These are phyloP conservation scores for Quercus wislizeni DNA, from an alignment of 306 rosid species.

Conservation along the genomic window DNA sequence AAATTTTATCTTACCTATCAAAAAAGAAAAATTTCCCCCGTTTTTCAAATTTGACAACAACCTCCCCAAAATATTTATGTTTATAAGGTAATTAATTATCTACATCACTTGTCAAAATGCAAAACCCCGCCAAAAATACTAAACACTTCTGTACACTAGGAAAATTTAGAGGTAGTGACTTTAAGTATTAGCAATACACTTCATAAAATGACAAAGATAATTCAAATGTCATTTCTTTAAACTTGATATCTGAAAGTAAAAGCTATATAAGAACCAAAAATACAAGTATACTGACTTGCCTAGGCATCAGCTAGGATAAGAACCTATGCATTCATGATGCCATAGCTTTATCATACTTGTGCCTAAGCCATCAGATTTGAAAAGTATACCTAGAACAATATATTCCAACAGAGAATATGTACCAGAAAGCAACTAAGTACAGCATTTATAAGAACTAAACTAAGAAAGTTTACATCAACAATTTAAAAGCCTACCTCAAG, in stretches of 20 bases:
- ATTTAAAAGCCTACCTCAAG: conserved; percentile 49
- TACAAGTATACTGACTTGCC: neutral
- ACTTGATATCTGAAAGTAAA: neutral
- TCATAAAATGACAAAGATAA: too few relatives aligned
- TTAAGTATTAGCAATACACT: neutral
- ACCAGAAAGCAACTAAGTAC: neutral
- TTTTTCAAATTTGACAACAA: neutral
- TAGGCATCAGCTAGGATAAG: neutral
- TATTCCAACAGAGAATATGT: neutral
- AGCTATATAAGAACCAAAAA: neutral
- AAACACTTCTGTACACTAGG: neutral
- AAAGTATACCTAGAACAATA: neutral
- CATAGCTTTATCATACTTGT: neutral
- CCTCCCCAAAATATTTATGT: neutral
- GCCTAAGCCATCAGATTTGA: neutral
- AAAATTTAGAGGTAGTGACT: neutral
- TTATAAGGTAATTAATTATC: neutral
- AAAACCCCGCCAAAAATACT: neutral
- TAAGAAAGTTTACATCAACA: neutral
- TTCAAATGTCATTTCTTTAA: neutral
- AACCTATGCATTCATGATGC: neutral
- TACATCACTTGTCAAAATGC: neutral
- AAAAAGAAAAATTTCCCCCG: too few relatives aligned
- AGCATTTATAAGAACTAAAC: neutral
- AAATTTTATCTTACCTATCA: too few relatives aligned